Conservation (phyloP, 345 rosid species). For the Nasturtium officinale region DNA sequence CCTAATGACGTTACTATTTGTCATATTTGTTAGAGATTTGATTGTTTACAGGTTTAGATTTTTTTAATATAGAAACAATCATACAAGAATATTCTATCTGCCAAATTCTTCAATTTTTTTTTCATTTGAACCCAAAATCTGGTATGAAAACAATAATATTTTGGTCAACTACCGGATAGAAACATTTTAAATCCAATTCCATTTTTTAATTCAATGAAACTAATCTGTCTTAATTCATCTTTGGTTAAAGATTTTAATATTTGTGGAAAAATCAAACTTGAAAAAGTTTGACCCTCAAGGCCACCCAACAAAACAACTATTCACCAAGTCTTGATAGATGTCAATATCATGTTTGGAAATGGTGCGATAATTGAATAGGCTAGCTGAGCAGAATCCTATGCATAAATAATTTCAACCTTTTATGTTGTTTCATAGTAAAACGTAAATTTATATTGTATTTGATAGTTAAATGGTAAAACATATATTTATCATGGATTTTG, state of each 20-base stretch:
- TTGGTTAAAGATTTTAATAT: constrained; percentile 5
- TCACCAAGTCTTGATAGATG: constrained; percentile 22
- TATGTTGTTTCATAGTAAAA: not conserved
- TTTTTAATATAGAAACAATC: too few species aligned
- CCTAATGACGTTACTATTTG: too few species aligned
- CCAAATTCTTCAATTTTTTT: not conserved
- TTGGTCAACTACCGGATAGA: constrained; percentile 13
- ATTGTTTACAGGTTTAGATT: too few species aligned
- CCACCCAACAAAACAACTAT: constrained; percentile 13
- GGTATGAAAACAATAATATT: not conserved
- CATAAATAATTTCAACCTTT: constrained; percentile 6
- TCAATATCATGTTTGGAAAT: constrained; percentile 38
- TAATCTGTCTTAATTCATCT: not conserved
- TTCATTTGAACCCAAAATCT: not conserved
- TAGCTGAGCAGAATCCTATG: constrained; percentile 36
- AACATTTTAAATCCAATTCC: not conserved
- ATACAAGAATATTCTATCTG: not conserved
- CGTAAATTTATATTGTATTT: not conserved
- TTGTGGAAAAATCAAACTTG: constrained; percentile 16
- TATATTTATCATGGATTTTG: too few species aligned
- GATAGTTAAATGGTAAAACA: too few species aligned
- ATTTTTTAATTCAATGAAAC: not conserved
- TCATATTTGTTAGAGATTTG: too few species aligned
- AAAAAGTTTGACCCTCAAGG: constrained; percentile 39
- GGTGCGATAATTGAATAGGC: constrained; percentile 25